phyloP scores from a whole-genome alignment of 345 rosid species.

The Hypericum perforatum region DNA sequence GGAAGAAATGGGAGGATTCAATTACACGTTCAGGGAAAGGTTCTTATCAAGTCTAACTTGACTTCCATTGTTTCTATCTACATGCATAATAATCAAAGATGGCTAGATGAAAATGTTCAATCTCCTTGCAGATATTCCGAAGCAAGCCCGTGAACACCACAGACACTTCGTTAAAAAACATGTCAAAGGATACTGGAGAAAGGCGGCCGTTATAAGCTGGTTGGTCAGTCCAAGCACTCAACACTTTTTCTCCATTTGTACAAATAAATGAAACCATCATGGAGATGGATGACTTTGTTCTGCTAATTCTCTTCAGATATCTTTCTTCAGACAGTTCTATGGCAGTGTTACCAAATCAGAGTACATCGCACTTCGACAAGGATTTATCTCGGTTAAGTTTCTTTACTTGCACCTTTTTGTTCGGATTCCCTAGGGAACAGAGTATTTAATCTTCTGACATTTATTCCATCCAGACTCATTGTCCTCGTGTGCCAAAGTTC shows the following conservation, averaged over 20 bases:
- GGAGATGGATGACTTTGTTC: neutral
- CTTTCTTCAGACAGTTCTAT: constrained; percentile 82
- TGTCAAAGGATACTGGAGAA: constrained; percentile 54
- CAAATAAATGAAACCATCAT: neutral
- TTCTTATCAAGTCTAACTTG: too few relatives aligned
- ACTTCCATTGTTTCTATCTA: too few relatives aligned
- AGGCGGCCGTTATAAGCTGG: constrained; percentile 59
- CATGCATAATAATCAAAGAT: too few relatives aligned
- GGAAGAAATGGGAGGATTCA: constrained; percentile 69
- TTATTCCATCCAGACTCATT: constrained; percentile 33
- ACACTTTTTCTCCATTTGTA: neutral
- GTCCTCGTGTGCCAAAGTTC: constrained; percentile 21
- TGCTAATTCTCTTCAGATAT: constrained; percentile 32
- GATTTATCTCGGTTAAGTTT: constrained; percentile 53
- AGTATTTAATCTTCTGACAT: too few relatives aligned
- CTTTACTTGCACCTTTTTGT: neutral
- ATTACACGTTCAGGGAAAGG: neutral
- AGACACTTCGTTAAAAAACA: constrained; percentile 27
- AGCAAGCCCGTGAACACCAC: constrained; percentile 14
- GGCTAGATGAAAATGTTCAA: too few relatives aligned
- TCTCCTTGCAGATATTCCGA: constrained; percentile 15
- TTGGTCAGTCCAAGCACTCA: constrained; percentile 33
- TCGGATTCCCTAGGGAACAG: too few relatives aligned
- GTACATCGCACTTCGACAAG: constrained; percentile 55
- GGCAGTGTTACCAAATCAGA: constrained; percentile 69